These are phyloP conservation scores for Penicillium silybi DNA, from an alignment of 495 filamentous ascomycete genomes.

Conservation along the genomic window DNA sequence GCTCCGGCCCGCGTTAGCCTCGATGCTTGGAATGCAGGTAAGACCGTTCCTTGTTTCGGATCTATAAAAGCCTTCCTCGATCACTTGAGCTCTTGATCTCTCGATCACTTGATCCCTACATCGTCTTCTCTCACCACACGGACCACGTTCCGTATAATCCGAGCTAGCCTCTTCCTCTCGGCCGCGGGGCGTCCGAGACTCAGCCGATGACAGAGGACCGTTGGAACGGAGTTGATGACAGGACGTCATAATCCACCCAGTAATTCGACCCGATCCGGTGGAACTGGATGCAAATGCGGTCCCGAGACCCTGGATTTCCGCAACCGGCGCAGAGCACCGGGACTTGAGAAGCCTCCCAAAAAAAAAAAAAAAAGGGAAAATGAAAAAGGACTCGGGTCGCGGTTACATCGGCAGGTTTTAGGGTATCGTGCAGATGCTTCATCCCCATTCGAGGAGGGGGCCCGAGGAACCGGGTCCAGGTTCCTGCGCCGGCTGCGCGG, in stretches of 20 bases:
- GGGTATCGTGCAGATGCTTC: neutral
- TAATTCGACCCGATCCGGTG: neutral
- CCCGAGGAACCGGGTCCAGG: constrained; percentile 15
- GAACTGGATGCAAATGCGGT: neutral
- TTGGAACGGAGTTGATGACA: neutral
- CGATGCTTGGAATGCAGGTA: neutral
- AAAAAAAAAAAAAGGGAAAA: neutral
- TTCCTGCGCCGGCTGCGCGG: constrained; percentile 20
- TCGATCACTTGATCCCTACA: neutral
- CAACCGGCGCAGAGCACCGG: neutral
- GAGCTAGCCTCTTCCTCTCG: neutral
- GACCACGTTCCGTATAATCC: neutral
- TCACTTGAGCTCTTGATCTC: neutral
- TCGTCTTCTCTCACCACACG: neutral
- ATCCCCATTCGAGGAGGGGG: neutral
- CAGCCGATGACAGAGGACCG: neutral
- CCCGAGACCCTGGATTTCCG: neutral
- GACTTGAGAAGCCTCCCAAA: neutral
- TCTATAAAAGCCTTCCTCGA: neutral
- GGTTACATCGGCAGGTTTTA: neutral
- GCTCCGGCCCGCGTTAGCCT: neutral
- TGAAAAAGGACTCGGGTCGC: neutral
- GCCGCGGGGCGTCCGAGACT: neutral
- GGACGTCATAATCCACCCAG: neutral
- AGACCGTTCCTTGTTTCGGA: neutral